Evolutionary conservation across 768 basidiomycete genomes (phyloP).

Genomic region (Boletus vermiculosoides): DNA sequence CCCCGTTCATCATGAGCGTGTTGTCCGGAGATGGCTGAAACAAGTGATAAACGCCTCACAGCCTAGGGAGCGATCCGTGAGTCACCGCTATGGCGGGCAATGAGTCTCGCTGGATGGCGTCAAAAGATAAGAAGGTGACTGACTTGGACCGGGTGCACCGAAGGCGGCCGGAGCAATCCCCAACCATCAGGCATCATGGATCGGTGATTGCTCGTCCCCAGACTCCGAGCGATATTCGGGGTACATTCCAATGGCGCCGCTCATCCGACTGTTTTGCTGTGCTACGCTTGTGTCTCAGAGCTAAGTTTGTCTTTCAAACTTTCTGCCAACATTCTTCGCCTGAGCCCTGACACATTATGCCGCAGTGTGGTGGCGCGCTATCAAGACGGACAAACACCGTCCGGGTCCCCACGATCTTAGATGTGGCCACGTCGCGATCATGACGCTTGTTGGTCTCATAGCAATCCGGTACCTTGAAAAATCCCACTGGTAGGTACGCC

Average conservation of each 20-base stretch:
- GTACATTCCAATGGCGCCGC: not conserved
- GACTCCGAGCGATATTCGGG: not conserved
- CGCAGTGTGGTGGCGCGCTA: slow-evolving; percentile 3
- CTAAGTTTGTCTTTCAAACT: not conserved
- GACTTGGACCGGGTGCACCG: not conserved
- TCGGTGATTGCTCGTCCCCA: not conserved
- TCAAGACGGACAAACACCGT: not conserved
- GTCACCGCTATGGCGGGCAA: not conserved
- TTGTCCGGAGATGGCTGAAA: not conserved
- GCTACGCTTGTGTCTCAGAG: not conserved
- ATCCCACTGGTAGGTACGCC: not conserved
- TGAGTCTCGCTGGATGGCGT: not conserved
- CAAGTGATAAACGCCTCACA: not conserved
- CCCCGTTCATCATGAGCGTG: not conserved
- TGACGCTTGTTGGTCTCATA: not conserved
- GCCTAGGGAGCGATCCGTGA: not conserved
- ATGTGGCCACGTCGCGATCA: slow-evolving; percentile 1
- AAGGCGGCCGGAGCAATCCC: not conserved
- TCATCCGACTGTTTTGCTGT: not conserved
- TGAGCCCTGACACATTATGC: not conserved
- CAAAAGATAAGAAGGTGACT: not conserved
- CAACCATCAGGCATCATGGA: not conserved
- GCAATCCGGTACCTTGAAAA: not conserved
- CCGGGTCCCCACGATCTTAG: slow-evolving; percentile 1
- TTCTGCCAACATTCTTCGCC: not conserved